Conservation (phyloP, 306 rosid genomes). For the Lathyrus aphaca region DNA sequence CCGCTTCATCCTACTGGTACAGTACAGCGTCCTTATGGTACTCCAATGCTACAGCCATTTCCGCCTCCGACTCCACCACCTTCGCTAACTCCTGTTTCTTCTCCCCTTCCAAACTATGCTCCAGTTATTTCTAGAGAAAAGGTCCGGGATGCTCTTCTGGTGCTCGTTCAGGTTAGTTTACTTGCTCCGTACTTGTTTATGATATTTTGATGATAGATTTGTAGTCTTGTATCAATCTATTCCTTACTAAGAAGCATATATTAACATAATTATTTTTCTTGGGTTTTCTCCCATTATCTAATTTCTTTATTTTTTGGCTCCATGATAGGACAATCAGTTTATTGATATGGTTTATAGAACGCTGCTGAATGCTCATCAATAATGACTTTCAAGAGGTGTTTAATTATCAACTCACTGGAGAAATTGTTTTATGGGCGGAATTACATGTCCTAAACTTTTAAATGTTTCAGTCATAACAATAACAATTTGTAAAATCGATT, state of each 20-base stretch:
- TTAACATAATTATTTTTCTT: not conserved
- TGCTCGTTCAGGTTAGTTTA: slow-evolving; percentile 63
- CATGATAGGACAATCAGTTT: slow-evolving; percentile 62
- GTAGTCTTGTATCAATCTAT: slow-evolving; percentile 7
- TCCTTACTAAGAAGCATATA: not conserved
- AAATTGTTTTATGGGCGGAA: slow-evolving; percentile 44
- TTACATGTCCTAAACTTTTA: slow-evolving; percentile 40
- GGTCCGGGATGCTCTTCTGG: slow-evolving; percentile 60
- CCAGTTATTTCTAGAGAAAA: slow-evolving; percentile 55
- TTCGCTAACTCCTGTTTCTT: slow-evolving; percentile 54
- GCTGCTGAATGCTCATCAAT: slow-evolving; percentile 58
- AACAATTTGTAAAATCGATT: slow-evolving; percentile 40
- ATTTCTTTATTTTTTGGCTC: not conserved
- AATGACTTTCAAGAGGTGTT: slow-evolving; percentile 44
- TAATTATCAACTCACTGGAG: slow-evolving; percentile 31
- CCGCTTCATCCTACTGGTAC: slow-evolving; percentile 50
- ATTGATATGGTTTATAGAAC: slow-evolving; percentile 58
- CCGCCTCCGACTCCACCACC: slow-evolving; percentile 65
- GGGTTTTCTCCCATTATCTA: slow-evolving; percentile 14
- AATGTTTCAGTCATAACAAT: slow-evolving; percentile 40
- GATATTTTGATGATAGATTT: slow-evolving; percentile 13
- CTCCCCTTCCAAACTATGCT: slow-evolving; percentile 47
- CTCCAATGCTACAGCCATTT: slow-evolving; percentile 58
- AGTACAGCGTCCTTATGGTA: slow-evolving; percentile 58
- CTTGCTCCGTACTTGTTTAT: slow-evolving; percentile 31